Evolutionary conservation across 2,329 filamentous ascomycete species (phyloP).

Genomic region (Periconia digitata): DNA sequence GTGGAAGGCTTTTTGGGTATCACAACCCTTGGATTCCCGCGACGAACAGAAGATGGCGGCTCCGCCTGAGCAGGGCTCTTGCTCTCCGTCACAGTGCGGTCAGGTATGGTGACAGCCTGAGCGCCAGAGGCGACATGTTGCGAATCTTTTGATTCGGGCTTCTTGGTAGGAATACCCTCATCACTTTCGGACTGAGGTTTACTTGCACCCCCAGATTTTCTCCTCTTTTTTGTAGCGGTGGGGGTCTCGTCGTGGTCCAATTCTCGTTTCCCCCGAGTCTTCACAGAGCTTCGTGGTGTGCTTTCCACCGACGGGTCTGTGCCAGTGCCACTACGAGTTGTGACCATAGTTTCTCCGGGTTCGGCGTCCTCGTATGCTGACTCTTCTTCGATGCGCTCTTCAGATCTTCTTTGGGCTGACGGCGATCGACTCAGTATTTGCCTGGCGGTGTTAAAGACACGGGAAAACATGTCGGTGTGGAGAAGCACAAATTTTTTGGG

Average conservation of each 20-base stretch:
- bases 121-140: slow-evolving; percentile 9
- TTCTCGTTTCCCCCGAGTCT: slow-evolving; percentile 28
- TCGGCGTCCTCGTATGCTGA: slow-evolving; percentile 14
- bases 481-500: slow-evolving; percentile 20
- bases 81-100: slow-evolving; percentile 10
- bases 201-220: slow-evolving; percentile 19
- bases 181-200: slow-evolving; percentile 2
- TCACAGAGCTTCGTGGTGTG: slow-evolving; percentile 29
- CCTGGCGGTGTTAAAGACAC: slow-evolving; percentile 32
- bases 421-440: slow-evolving; percentile 34
- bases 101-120: slow-evolving; percentile 12
- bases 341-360: slow-evolving; percentile 33
- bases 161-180: slow-evolving; percentile 8
- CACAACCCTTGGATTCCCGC: slow-evolving; percentile 26
- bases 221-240: slow-evolving; percentile 30
- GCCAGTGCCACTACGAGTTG: slow-evolving; percentile 35
- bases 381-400: slow-evolving; percentile 16
- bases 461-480: slow-evolving; percentile 32
- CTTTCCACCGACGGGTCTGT: slow-evolving; percentile 20
- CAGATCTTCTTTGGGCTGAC: slow-evolving; percentile 25
- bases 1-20: slow-evolving; percentile 17
- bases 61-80: slow-evolving; percentile 1
- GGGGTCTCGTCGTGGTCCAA: slow-evolving; percentile 32
- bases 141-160: slow-evolving; percentile 13
- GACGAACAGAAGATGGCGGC: slow-evolving; percentile 21